Base-by-base conservation (phyloP, 768 basidiomycete species). In the Mycena albidolilacea region DNA sequence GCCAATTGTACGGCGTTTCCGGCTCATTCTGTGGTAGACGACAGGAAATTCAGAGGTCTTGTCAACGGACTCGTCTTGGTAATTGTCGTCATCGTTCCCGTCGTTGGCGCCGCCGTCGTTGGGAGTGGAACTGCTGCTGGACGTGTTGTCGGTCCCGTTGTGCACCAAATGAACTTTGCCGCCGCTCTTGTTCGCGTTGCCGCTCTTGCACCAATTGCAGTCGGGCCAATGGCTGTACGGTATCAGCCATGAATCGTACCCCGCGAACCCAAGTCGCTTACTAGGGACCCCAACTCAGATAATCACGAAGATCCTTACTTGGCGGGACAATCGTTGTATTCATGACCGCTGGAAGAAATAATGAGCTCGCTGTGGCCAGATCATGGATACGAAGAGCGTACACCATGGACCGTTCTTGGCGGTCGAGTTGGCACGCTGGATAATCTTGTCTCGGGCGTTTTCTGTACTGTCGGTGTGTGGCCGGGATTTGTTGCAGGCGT, bases 271-370 rank as follows among this genome's bases (percentile, higher is more conserved):
- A 15, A 8, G n/a, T 59, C 14, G 80, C 84, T 78, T 76, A 90
- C 89, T 90, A 90, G 4, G 90, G 90, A 19, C 89, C 89, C 85
- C 86, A 90, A 71, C 88, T 89, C 67, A 90, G 77, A 75, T 90
- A 90, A 77, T 90, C 89, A 46, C 82, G 84, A 9, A 78, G 54
- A 70, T 89, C 71, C 37, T 77, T 59, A 61, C 80, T 82, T 1
- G 82, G 81, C 15, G 82, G 78, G 15, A 79, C 41, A 21, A 72
- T 52, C 15, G 66, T 75, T 17, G 75, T 21, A 61, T 82, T 84
- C 41, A 81, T 81, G 43, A 88, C 77, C 64, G 80, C 87, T 87
- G 74, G 39, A 35, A 66, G 35, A 41, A 7, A 67, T 8, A 12
- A 44, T 58, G 19, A 39, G n/a, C 59, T 54, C 54, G 39, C 38